Evolutionary conservation across 2,329 filamentous ascomycete species (phyloP).

Genomic region (Aspergillus clavatus): DNA sequence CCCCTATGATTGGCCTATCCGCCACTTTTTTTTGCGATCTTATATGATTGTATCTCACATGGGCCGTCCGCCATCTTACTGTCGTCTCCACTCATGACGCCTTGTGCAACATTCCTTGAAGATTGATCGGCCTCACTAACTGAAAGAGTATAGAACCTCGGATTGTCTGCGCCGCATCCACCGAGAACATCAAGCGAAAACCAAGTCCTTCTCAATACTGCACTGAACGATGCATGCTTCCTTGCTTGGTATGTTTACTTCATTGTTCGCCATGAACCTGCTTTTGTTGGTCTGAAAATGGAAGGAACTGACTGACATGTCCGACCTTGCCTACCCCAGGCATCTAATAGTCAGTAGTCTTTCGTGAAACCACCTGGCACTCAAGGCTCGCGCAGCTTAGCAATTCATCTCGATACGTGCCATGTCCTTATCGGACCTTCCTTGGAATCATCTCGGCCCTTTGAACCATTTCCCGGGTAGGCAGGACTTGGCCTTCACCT

Average conservation of each 20-base stretch:
- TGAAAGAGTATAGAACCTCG: not conserved
- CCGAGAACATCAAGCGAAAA: no score
- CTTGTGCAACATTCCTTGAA: not conserved
- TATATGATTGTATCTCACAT: not conserved
- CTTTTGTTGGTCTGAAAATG: not conserved
- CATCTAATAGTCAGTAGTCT: constrained; percentile 3
- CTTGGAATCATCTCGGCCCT: constrained; percentile 29
- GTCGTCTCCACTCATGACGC: not conserved
- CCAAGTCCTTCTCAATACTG: no score
- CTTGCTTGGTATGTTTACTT: not conserved
- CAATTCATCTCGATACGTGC: constrained; percentile 18
- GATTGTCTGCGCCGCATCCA: not conserved
- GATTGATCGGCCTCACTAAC: not conserved
- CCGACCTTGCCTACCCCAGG: not conserved
- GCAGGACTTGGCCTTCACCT: constrained; percentile 22
- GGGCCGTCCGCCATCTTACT: not conserved
- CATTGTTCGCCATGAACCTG: not conserved
- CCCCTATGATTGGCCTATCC: not conserved
- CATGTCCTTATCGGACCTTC: constrained; percentile 35
- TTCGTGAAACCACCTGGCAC: constrained; percentile 7
- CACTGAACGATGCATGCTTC: not conserved
- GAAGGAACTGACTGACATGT: not conserved
- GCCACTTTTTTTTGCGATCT: no score
- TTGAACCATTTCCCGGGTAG: constrained; percentile 27
- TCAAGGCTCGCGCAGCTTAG: constrained; percentile 8